Evolutionary conservation across 306 rosid genomes (phyloP).

Genomic region (Cicer yamashitae): DNA sequence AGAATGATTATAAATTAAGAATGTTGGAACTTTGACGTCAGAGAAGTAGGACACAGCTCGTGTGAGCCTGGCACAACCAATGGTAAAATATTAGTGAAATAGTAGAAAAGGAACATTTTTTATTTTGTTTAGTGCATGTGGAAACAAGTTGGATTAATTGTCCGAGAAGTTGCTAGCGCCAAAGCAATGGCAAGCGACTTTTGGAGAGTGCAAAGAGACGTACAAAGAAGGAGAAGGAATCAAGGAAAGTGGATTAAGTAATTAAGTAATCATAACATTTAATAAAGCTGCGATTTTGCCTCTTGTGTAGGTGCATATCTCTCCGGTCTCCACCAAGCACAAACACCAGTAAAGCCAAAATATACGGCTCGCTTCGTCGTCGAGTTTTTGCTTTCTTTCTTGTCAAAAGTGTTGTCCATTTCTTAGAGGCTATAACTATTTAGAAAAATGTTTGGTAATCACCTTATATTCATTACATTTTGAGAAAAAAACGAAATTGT

Average conservation of each 20-base stretch:
- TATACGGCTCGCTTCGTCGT: conserved; percentile 18
- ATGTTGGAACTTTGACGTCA: conserved; percentile 38
- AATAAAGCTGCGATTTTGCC: conserved; percentile 30
- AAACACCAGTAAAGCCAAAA: conserved; percentile 1
- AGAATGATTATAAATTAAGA: conserved; percentile 4
- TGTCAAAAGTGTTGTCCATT: neutral
- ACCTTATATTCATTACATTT: too few species aligned
- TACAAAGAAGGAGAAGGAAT: conserved; percentile 38
- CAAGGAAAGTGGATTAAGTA: conserved; percentile 31
- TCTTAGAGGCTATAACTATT: neutral
- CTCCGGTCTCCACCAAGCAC: neutral
- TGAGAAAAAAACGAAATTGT: too few species aligned
- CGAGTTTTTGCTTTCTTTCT: conserved; percentile 30
- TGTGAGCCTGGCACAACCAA: conserved; percentile 22
- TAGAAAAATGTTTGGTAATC: too few species aligned
- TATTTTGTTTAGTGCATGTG: neutral
- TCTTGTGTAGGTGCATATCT: conserved; percentile 42
- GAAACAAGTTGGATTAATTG: conserved; percentile 21
- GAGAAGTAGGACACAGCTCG: neutral
- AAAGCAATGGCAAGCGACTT: conserved; percentile 50
- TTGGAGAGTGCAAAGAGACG: conserved; percentile 70
- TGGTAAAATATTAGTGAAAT: neutral
- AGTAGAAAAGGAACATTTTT: neutral
- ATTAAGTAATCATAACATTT: neutral
- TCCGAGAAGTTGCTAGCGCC: neutral